A percentile compares a stretch with the other conserved stretches of the same genome.
These are phyloP conservation scores for Syzygium jambos DNA, from an alignment of 345 rosid species.

Conservation along the genomic window DNA sequence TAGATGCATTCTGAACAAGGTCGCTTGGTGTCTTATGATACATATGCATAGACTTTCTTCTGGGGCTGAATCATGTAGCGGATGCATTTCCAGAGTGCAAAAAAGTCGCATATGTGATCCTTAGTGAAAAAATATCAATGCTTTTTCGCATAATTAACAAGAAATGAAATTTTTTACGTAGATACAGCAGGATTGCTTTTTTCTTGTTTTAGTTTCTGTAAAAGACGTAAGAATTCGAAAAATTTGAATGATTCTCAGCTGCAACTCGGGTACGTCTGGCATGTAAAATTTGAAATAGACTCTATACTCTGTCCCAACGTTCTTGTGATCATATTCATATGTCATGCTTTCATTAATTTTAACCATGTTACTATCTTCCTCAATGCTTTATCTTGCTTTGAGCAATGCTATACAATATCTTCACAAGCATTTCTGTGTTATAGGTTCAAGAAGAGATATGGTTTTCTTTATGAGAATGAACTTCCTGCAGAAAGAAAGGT, in stretches of 20 bases:
- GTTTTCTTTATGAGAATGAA: constrained; percentile 54
- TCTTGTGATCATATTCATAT: not conserved
- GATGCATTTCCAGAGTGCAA: not conserved
- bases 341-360: not conserved
- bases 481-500: constrained; percentile 68
- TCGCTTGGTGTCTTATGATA: not conserved
- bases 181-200: not conserved
- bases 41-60: not conserved
- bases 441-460: constrained; percentile 72
- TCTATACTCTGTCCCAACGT: not conserved
- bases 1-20: not conserved
- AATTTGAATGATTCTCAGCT: not conserved
- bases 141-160: not conserved
- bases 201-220: not conserved
- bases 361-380: not conserved
- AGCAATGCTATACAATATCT: not conserved
- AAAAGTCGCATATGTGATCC: not conserved
- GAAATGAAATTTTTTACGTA: not conserved
- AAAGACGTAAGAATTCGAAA: not conserved
- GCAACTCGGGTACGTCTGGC: not conserved
- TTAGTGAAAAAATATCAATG: not conserved
- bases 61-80: not conserved
- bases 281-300: not conserved
- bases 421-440: not conserved
- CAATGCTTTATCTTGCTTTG: not conserved